These are phyloP conservation scores for Mycena citricolor DNA, from an alignment of 1,284 basidiomycete genomes.

Conservation along the genomic window DNA sequence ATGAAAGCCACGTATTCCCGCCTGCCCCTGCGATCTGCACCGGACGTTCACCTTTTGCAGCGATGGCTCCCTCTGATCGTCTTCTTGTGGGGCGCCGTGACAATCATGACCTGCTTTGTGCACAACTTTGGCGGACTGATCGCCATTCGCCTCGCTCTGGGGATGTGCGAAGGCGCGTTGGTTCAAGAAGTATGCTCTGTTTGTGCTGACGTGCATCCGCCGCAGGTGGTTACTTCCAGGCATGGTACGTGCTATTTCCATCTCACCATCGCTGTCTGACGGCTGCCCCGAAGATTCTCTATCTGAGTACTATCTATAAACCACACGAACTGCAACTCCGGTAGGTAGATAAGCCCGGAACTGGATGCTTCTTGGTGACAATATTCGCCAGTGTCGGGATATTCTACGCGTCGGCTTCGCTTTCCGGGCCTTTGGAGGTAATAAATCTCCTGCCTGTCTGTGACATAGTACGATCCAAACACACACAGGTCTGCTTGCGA, in stretches of 20 bases:
- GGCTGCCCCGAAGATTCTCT: slow-evolving; percentile 49
- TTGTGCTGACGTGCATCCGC: not conserved
- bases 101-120: slow-evolving; percentile 56
- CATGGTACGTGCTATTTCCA: slow-evolving; percentile 39
- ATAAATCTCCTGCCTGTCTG: too few species aligned
- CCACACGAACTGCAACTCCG: slow-evolving; percentile 60
- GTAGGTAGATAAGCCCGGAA: too few species aligned
- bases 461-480: slow-evolving; percentile 1
- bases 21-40: not conserved
- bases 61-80: slow-evolving; percentile 64
- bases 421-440: slow-evolving; percentile 66
- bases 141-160: slow-evolving; percentile 62
- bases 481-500: slow-evolving; percentile 51
- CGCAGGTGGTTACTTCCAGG: slow-evolving; percentile 58
- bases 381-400: slow-evolving; percentile 48
- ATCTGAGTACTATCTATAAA: slow-evolving; percentile 60
- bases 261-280: not conserved
- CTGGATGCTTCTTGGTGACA: slow-evolving; percentile 4
- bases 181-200: not conserved
- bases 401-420: slow-evolving; percentile 61
- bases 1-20: slow-evolving; percentile 44
- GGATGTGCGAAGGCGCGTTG: slow-evolving; percentile 54
- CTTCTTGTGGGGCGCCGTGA: slow-evolving; percentile 52
- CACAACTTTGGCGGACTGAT: slow-evolving; percentile 57
- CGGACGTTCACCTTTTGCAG: slow-evolving; percentile 24